Evolutionary conservation across 2,329 filamentous ascomycete genomes (phyloP), one percentile per base, ranked within the genome.

Genomic region (Anisogramma anomala): DNA sequence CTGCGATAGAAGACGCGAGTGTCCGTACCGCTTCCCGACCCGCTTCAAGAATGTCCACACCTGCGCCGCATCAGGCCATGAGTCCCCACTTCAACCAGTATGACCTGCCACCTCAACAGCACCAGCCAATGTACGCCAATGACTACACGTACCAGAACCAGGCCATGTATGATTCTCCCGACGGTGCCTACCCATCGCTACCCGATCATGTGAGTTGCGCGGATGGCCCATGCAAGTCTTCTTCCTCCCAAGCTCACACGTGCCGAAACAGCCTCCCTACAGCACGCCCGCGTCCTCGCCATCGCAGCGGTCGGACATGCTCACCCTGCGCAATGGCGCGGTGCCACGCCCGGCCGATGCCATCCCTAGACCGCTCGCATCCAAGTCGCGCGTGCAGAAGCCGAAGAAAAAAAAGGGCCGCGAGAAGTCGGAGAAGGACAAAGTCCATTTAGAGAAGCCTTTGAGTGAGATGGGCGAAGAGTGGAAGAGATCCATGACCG

Each of bases 401-500:
- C 47, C 59, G 44, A 65, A 63, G 55, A 67, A 47, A 42, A 66
- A 52, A 52, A 62, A 41, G 66, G 57, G 61, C 41, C 61, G 61
- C 54, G 64, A 18, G 42, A 52, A 18, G 43, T 46, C 68, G 15
- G 71, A 72, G 2, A 71, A 70, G 47, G 38, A 41, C 17, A 34
- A 30, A 32, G 38, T 41, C 4, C 32, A 41, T n/a, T 63, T 89
- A 26, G 71, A 71, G 3, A 72, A 71, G 40, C 82, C 85, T 0
- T 65, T 93, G 42, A 88, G 82, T 53, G 69, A 79, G 47, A 58
- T 89, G 49, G 84, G 82, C 4, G 74, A 80, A 39, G 68, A 74
- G 47, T 67, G 44, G 46, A 43, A 68, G 14, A 57, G 71, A 41
- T 71, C 75, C 0, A 67, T 93, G 36, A 74, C 74, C 37, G 81